Conservation (phyloP, 2,329 filamentous ascomycete genomes). For the Aspergillus fischeri region DNA sequence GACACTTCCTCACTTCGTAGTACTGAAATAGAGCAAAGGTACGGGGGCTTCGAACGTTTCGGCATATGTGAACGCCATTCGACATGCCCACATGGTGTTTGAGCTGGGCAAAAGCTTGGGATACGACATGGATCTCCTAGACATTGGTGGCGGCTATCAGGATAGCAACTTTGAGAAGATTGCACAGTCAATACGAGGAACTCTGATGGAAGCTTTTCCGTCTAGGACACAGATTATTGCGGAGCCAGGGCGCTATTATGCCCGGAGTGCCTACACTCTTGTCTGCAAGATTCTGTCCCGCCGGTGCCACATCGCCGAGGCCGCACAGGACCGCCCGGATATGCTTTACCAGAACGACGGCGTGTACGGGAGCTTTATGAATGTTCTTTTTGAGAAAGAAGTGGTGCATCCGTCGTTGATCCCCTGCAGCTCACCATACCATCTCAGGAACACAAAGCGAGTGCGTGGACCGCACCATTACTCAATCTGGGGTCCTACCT, state of each 20-base stretch:
- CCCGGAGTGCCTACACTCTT: constrained; percentile 20
- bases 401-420: constrained; percentile 7
- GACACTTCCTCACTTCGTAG: background rate
- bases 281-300: constrained; percentile 19
- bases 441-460: background rate
- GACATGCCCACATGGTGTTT: constrained; percentile 15
- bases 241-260: constrained; percentile 24
- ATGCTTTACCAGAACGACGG: constrained; percentile 30
- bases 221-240: constrained; percentile 15
- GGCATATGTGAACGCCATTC: constrained; percentile 17
- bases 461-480: constrained; percentile 12
- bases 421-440: background rate
- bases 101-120: constrained; percentile 12
- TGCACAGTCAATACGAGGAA: constrained; percentile 5
- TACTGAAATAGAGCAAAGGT: constrained; percentile 1
- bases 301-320: constrained; percentile 9
- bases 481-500: constrained; percentile 27
- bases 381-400: constrained; percentile 13
- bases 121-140: constrained; percentile 16
- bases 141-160: constrained; percentile 25
- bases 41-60: constrained; percentile 15
- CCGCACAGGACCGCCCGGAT: constrained; percentile 5
- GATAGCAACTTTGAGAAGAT: constrained; percentile 16
- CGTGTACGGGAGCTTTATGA: constrained; percentile 24
- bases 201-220: constrained; percentile 6